Base-by-base conservation (phyloP, 768 basidiomycete species). In the Mycena vulgaris region DNA sequence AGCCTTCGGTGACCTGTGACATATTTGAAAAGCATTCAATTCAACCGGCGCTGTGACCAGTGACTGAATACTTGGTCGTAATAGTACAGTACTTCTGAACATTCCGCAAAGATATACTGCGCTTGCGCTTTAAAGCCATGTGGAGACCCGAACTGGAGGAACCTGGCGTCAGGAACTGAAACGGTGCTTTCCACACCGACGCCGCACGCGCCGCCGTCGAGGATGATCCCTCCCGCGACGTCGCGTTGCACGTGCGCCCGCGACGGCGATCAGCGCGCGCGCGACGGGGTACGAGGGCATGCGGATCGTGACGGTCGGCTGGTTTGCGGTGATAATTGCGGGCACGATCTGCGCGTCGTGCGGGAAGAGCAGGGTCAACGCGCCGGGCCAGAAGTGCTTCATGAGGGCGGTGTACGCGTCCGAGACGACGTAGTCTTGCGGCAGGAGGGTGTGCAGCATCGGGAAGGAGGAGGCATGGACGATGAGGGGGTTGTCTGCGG, bases 161-260 rank as follows among this genome's bases (percentile, higher is more conserved):
- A 93, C 14, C 93, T 94, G 53, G 31, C n/a, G n/a, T n/a, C 31
- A 99, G 82, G 9, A 99, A 85, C 60, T 96, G 91, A 42, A 99
- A 99, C 98, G 0, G 98, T 99, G 78, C 95, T 97, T 82, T 99
- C 98, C 68, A 99, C 79, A 0, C 98, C 98, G 9, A 99, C 93
- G 2, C 88, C 88, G 76, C 97, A 98, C 3, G 90, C 77, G 0
- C 97, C 97, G n/a, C 97, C 98, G 75, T 99, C 97, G 8, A 99
- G 82, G 48, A 99, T 93, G 47, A 96, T 80, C 19, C 82, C 83
- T 94, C 59, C 90, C 93, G 39, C 82, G 33, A 99, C 83, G 78
- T 99, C 97, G 51, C 87, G 86, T 57, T 85, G 76, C 11, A 98
- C 98, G 76, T 99, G 97, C 70, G 90, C 88, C 21, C 1, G 92